phyloP scores from a whole-genome alignment of 495 filamentous ascomycete species.

The Hyaloscypha variabilis region DNA sequence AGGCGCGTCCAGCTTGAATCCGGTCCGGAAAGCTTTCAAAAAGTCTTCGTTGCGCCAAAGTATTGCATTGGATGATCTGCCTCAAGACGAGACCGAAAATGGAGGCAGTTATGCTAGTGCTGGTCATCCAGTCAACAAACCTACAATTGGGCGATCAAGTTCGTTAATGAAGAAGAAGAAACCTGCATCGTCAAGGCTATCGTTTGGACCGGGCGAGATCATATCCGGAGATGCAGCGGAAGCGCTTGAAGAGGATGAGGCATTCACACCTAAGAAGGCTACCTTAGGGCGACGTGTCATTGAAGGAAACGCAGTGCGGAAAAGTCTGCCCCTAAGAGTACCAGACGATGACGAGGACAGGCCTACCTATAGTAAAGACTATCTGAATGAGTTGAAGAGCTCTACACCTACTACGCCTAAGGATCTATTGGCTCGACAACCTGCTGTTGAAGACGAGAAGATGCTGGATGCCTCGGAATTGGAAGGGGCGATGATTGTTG shows the following conservation, averaged over 20 bases:
- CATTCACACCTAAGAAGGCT: conserved; percentile 70
- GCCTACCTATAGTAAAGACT: conserved; percentile 84
- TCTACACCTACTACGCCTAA: conserved; percentile 82
- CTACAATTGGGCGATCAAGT: conserved; percentile 38
- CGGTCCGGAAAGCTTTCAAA: conserved; percentile 44
- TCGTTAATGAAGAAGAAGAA: conserved; percentile 62
- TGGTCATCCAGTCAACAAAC: conserved; percentile 40
- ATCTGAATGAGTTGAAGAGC: conserved; percentile 79
- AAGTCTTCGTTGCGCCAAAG: conserved; percentile 53
- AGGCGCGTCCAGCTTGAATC: conserved; percentile 10
- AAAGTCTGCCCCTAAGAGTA: conserved; percentile 51
- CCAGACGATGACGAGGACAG: conserved; percentile 59
- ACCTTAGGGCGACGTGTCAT: conserved; percentile 69
- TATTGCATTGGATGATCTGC: conserved; percentile 44
- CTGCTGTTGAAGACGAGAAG: conserved; percentile 49
- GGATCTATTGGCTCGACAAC: conserved; percentile 43
- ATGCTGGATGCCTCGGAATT: conserved; percentile 54
- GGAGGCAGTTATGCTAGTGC: conserved; percentile 8
- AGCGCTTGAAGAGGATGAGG: conserved; percentile 49
- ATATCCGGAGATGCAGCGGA: conserved; percentile 53
- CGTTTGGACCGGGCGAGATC: conserved; percentile 69
- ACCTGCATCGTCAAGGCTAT: conserved; percentile 67
- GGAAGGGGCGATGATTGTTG: conserved; percentile 65
- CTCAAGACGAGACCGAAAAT: conserved; percentile 29
- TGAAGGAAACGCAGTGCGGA: conserved; percentile 70